phyloP scores from a whole-genome alignment of 768 basidiomycete species.

The Russula sp. region DNA sequence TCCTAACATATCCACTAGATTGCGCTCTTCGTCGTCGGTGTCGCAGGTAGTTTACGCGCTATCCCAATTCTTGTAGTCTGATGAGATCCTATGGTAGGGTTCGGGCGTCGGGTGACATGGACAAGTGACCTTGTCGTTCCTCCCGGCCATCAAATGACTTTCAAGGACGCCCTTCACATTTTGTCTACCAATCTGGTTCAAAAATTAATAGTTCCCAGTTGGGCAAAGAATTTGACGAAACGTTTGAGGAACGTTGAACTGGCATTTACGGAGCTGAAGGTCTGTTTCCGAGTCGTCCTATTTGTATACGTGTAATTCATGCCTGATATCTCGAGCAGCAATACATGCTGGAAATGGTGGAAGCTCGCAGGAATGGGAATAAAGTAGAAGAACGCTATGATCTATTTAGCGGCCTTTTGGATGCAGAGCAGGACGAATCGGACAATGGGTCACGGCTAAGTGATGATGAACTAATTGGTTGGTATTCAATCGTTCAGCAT shows the following conservation, averaged over 20 bases:
- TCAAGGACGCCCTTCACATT: conserved; percentile 48
- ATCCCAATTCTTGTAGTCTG: not conserved
- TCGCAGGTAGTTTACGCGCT: conserved; percentile 38
- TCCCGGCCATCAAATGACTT: conserved; percentile 46
- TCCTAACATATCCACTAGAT: conserved; percentile 38
- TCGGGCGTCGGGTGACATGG: conserved; percentile 52
- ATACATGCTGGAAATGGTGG: conserved; percentile 36
- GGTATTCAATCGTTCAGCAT: too few species aligned
- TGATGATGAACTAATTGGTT: conserved; percentile 32
- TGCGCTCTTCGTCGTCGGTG: conserved; percentile 54
- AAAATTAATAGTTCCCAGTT: conserved; percentile 42
- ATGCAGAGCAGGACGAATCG: conserved; percentile 28
- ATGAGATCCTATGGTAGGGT: conserved; percentile 35
- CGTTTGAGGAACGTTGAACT: conserved; percentile 37
- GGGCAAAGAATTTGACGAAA: conserved; percentile 42
- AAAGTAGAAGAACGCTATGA: conserved; percentile 32
- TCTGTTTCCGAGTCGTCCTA: conserved; percentile 25
- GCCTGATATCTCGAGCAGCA: conserved; percentile 8
- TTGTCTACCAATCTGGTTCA: conserved; percentile 41
- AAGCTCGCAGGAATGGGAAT: conserved; percentile 22
- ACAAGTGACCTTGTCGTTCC: conserved; percentile 43
- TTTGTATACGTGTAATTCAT: not conserved
- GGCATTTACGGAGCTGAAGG: conserved; percentile 47
- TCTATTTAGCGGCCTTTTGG: conserved; percentile 34
- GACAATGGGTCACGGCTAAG: conserved; percentile 26